Evolutionary conservation across 345 rosid species (phyloP).

Genomic region (Excoecaria cochinchinensis): DNA sequence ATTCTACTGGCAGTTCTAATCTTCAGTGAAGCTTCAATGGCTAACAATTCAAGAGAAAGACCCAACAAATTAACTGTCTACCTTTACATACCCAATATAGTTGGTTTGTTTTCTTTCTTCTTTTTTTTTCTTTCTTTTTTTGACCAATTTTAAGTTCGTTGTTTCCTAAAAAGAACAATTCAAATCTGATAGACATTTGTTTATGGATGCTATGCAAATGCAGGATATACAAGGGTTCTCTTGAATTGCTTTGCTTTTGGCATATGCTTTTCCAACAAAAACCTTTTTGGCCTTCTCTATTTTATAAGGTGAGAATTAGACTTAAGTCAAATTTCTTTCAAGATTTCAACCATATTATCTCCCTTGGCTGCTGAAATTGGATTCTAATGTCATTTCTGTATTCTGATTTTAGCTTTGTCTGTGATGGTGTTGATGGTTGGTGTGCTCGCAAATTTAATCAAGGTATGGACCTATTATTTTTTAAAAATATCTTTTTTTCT

Average conservation of each 20-base stretch:
- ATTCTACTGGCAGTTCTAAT: not conserved
- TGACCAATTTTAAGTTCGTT: not conserved
- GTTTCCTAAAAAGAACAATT: not conserved
- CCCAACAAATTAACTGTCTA: slow-evolving; percentile 64
- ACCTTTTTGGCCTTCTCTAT: slow-evolving; percentile 67
- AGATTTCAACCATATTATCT: not conserved
- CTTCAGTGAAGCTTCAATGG: slow-evolving; percentile 39
- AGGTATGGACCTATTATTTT: slow-evolving; percentile 38
- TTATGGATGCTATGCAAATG: slow-evolving; percentile 16
- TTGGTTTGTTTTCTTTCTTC: slow-evolving; percentile 53
- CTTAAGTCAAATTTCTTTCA: not conserved
- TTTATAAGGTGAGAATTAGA: slow-evolving; percentile 54
- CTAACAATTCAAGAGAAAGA: slow-evolving; percentile 50
- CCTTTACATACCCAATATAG: slow-evolving; percentile 79
- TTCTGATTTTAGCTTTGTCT: slow-evolving; percentile 62
- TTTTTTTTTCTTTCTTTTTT: not conserved
- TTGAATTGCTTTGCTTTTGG: slow-evolving; percentile 81
- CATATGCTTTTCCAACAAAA: slow-evolving; percentile 73
- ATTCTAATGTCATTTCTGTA: slow-evolving; percentile 12
- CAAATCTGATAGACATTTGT: too few relatives aligned
- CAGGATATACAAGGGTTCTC: slow-evolving; percentile 75
- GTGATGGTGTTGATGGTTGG: slow-evolving; percentile 94
- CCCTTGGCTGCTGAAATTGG: slow-evolving; percentile 1
- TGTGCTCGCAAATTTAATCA: slow-evolving; percentile 94
- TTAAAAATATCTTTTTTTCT: not conserved